A percentile compares a stretch with the other conserved stretches of the same genome.
These are phyloP conservation scores for Globisporangium parvum DNA, from an alignment of 352 stramenopile species.

Conservation along the genomic window DNA sequence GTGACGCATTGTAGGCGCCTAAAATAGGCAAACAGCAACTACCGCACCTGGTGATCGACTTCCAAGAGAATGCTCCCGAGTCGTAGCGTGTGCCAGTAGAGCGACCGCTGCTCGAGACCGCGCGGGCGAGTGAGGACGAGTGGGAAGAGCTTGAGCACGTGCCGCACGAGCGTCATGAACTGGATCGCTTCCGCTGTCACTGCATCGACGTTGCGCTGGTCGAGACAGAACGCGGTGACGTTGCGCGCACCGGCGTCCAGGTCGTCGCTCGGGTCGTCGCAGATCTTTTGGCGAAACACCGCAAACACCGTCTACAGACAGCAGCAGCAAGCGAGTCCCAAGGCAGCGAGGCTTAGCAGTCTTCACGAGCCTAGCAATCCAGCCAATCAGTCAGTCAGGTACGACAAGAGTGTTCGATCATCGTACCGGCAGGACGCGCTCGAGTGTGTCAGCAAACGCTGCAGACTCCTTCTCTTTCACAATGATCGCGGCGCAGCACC, in stretches of 20 bases:
- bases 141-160: constrained; percentile 41
- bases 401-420: background rate
- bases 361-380: background rate
- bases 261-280: constrained; percentile 21
- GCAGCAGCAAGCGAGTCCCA: background rate
- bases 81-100: constrained; percentile 39
- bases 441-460: constrained; percentile 17
- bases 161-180: constrained; percentile 36
- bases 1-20: background rate
- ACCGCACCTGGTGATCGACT: constrained; percentile 47
- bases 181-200: constrained; percentile 45
- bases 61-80: constrained; percentile 42
- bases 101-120: constrained; percentile 16
- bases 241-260: constrained; percentile 15
- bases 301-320: constrained; percentile 12
- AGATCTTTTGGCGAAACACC: constrained; percentile 36
- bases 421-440: constrained; percentile 21
- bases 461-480: constrained; percentile 26
- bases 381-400: background rate
- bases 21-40: background rate
- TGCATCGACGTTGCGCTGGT: constrained; percentile 26
- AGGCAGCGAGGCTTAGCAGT: too few species aligned
- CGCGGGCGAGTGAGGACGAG: constrained; percentile 21
- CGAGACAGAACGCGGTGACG: constrained; percentile 29
- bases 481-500: constrained; percentile 34